These are phyloP conservation scores for Talaromyces amestolkiae DNA, from an alignment of 2,329 filamentous ascomycete genomes.

Conservation along the genomic window DNA sequence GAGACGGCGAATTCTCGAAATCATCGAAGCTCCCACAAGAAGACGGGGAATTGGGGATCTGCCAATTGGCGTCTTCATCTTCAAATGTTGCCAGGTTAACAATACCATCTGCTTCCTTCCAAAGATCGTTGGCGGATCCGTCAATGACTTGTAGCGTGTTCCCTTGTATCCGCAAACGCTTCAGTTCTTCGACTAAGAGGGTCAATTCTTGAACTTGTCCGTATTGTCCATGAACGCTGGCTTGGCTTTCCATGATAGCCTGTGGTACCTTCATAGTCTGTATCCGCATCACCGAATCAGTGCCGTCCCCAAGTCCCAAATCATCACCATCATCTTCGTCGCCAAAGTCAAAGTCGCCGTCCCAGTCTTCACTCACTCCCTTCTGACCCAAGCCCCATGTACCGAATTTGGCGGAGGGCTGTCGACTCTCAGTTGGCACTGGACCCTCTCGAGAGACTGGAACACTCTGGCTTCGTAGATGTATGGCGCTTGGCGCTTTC, in stretches of 20 bases:
- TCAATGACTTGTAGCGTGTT: slow-evolving; percentile 53
- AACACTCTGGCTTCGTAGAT: slow-evolving; percentile 65
- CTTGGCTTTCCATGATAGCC: slow-evolving; percentile 63
- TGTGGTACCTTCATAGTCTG: slow-evolving; percentile 53
- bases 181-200: slow-evolving; percentile 63
- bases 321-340: slow-evolving; percentile 41
- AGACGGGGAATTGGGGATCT: slow-evolving; percentile 52
- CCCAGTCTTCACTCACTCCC: slow-evolving; percentile 66
- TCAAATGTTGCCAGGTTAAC: slow-evolving; percentile 65
- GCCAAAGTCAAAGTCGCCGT: slow-evolving; percentile 66
- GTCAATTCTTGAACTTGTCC: slow-evolving; percentile 63
- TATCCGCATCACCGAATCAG: slow-evolving; percentile 26
- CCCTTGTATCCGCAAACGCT: slow-evolving; percentile 58
- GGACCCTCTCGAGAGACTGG: slow-evolving; percentile 55
- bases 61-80: slow-evolving; percentile 54
- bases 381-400: slow-evolving; percentile 67
- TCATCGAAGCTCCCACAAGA: slow-evolving; percentile 59
- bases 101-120: slow-evolving; percentile 66
- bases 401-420: slow-evolving; percentile 59
- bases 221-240: slow-evolving; percentile 64
- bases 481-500: slow-evolving; percentile 58
- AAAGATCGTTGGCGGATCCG: slow-evolving; percentile 54
- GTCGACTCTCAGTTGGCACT: slow-evolving; percentile 49
- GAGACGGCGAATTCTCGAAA: slow-evolving; percentile 53
- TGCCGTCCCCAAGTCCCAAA: slow-evolving; percentile 21